These are phyloP conservation scores for Neofusicoccum kwambonambiense DNA, from an alignment of 2,329 filamentous ascomycete species.

Conservation along the genomic window DNA sequence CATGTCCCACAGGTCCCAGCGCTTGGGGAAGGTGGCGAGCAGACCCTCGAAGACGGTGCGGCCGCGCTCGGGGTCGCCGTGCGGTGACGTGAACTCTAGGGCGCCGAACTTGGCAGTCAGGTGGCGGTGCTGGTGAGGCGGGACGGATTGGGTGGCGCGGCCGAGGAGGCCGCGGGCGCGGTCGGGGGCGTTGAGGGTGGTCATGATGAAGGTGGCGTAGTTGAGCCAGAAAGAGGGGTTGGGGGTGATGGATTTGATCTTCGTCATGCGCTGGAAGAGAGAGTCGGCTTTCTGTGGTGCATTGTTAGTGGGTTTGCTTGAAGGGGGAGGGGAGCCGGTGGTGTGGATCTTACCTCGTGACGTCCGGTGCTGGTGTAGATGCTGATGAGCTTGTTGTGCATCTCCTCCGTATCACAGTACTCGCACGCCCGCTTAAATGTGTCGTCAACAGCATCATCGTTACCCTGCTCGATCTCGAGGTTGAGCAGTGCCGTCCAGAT, in stretches of 20 bases:
- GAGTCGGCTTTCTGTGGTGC: conserved; percentile 75
- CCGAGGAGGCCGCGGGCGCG: conserved; percentile 75
- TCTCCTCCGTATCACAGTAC: conserved; percentile 87
- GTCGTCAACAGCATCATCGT: conserved; percentile 75
- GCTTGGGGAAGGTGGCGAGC: conserved; percentile 80
- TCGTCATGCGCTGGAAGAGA: conserved; percentile 81
- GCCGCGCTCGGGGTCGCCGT: conserved; percentile 84
- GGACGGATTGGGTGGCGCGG: conserved; percentile 81
- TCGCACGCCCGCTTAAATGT: conserved; percentile 91
- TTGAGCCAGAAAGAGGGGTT: conserved; percentile 85
- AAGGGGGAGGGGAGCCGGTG: background rate
- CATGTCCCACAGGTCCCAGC: conserved; percentile 89
- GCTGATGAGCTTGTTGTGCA: conserved; percentile 84
- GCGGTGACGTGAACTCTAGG: conserved; percentile 81
- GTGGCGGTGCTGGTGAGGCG: conserved; percentile 65
- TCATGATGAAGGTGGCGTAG: conserved; percentile 90
- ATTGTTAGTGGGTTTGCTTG: conserved; percentile 24
- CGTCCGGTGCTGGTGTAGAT: conserved; percentile 94
- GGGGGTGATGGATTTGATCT: conserved; percentile 77
- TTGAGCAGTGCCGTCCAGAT: conserved; percentile 95
- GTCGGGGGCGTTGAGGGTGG: conserved; percentile 66
- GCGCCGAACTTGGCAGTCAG: conserved; percentile 86
- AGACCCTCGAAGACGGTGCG: conserved; percentile 93
- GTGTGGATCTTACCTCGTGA: conserved; percentile 62
- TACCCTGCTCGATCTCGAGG: conserved; percentile 87